These are phyloP conservation scores for Ilex asprella DNA, from an alignment of 257 asterid genomes.

Conservation along the genomic window DNA sequence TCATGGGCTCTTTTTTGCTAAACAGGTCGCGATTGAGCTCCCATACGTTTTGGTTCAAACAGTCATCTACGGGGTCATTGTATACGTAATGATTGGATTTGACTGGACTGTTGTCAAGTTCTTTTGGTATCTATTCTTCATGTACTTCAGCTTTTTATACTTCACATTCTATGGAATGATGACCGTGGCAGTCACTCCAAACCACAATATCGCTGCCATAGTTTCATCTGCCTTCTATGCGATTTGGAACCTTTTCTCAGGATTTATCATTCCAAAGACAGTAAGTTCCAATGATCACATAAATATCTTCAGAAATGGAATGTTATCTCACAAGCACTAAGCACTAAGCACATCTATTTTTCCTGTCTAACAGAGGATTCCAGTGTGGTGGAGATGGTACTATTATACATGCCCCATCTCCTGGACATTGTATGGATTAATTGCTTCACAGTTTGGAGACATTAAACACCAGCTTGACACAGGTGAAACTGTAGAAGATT, in stretches of 20 bases:
- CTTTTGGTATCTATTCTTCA: slow-evolving; percentile 62
- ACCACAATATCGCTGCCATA: slow-evolving; percentile 56
- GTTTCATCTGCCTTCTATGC: slow-evolving; percentile 47
- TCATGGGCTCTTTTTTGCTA: background rate
- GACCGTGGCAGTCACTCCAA: slow-evolving; percentile 69
- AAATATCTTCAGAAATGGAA: too few species aligned
- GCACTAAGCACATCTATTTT: background rate
- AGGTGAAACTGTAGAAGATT: background rate
- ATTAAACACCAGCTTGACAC: background rate
- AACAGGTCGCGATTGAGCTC: slow-evolving; percentile 55
- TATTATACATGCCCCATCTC: background rate
- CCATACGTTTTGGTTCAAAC: slow-evolving; percentile 54
- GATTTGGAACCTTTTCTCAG: slow-evolving; percentile 68
- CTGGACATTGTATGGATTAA: background rate
- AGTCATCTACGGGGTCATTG: slow-evolving; percentile 39
- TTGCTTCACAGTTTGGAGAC: slow-evolving; percentile 2
- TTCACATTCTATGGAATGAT: slow-evolving; percentile 67
- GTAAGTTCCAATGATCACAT: slow-evolving; percentile 30
- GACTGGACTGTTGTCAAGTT: slow-evolving; percentile 56
- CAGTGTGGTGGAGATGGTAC: slow-evolving; percentile 4
- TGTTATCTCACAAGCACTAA: too few species aligned
- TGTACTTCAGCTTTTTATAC: slow-evolving; percentile 14
- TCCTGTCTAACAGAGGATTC: background rate
- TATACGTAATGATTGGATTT: slow-evolving; percentile 61
- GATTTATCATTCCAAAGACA: slow-evolving; percentile 63